A percentile compares a stretch with the other conserved stretches of the same genome.
phyloP scores from a whole-genome alignment of 768 basidiomycete genomes.

The Collybia mongolica region DNA sequence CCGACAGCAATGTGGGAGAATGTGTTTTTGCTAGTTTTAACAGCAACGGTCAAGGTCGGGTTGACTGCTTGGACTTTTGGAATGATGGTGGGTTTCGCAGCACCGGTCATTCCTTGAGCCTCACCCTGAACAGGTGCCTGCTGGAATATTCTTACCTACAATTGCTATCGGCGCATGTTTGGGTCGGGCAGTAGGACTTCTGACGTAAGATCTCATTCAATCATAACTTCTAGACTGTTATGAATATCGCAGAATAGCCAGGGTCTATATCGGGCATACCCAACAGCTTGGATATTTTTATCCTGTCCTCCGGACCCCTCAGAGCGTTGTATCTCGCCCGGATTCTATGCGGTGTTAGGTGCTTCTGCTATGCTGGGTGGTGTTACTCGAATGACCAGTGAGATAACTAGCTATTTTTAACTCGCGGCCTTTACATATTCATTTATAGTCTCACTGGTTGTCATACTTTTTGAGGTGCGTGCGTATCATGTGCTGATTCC shows the following conservation, averaged over 20 bases:
- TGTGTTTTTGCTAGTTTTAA: slow-evolving; percentile 62
- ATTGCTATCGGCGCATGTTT: slow-evolving; percentile 74
- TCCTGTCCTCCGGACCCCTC: slow-evolving; percentile 73
- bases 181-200: slow-evolving; percentile 66
- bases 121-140: slow-evolving; percentile 51
- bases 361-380: slow-evolving; percentile 76
- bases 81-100: slow-evolving; percentile 54
- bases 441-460: slow-evolving; percentile 65
- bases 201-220: slow-evolving; percentile 47
- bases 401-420: slow-evolving; percentile 15
- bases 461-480: slow-evolving; percentile 70
- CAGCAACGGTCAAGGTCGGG: slow-evolving; percentile 57
- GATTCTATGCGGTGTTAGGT: slow-evolving; percentile 77
- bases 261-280: slow-evolving; percentile 63
- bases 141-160: slow-evolving; percentile 75
- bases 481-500: not conserved
- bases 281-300: slow-evolving; percentile 66
- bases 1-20: slow-evolving; percentile 67
- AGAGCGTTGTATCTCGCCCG: slow-evolving; percentile 67
- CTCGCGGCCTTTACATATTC: slow-evolving; percentile 2
- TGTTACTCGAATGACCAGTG: slow-evolving; percentile 76
- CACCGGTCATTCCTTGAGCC: no score
- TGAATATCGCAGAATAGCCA: slow-evolving; percentile 41
- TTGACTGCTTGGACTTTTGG: slow-evolving; percentile 80
- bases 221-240: not conserved